Conservation (phyloP, 257 asterid genomes). For the Penstemon eatonii region DNA sequence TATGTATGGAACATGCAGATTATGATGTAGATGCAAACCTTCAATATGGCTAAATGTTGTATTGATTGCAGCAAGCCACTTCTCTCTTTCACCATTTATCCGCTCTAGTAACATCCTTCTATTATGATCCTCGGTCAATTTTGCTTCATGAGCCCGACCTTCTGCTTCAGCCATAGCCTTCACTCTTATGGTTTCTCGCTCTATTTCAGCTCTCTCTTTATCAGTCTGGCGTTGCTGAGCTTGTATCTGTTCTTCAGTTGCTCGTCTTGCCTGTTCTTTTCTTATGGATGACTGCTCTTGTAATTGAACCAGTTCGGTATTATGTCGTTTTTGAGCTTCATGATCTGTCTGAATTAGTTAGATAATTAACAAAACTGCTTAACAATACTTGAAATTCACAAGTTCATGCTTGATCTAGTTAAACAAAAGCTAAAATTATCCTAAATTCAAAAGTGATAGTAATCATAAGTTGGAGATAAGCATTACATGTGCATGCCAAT, state of each 20-base stretch:
- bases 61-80: slow-evolving; percentile 99
- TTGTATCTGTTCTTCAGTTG: slow-evolving; percentile 94
- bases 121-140: slow-evolving; percentile 86
- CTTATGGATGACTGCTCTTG: slow-evolving; percentile 90
- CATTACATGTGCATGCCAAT: slow-evolving; percentile 1
- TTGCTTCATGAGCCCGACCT: slow-evolving; percentile 92
- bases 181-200: slow-evolving; percentile 85
- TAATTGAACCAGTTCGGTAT: slow-evolving; percentile 79
- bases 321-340: slow-evolving; percentile 84
- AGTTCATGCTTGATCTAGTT: background rate
- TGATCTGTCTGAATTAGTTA: slow-evolving; percentile 69
- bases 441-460: background rate
- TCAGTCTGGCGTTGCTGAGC: slow-evolving; percentile 90
- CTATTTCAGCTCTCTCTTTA: slow-evolving; percentile 92
- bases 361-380: slow-evolving; percentile 8
- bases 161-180: slow-evolving; percentile 95
- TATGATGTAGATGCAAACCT: slow-evolving; percentile 46
- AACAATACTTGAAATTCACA: too few relatives aligned
- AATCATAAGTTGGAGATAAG: background rate
- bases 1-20: too few relatives aligned
- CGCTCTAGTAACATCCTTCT: slow-evolving; percentile 82
- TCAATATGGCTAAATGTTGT: slow-evolving; percentile 89
- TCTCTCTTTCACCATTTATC: slow-evolving; percentile 87
- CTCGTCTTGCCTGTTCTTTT: slow-evolving; percentile 87
- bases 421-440: background rate